These are phyloP conservation scores for Brassica rapa DNA, from an alignment of 345 rosid genomes.

Conservation along the genomic window DNA sequence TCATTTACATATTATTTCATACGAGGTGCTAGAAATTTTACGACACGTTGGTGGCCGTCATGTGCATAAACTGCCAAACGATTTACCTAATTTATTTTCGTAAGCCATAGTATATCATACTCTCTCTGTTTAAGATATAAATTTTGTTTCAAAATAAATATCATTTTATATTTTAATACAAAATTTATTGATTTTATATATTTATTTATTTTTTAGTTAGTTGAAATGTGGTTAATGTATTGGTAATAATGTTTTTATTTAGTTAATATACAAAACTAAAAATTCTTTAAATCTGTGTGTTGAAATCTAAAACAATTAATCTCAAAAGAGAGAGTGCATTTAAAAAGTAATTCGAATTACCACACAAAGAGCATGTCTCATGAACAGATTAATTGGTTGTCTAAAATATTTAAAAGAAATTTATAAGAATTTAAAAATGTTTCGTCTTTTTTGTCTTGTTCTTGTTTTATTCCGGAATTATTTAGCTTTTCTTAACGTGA, in stretches of 20 bases:
- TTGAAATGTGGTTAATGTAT: too few relatives aligned
- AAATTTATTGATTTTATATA: too few relatives aligned
- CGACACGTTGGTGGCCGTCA: constrained; percentile 30
- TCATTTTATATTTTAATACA: too few relatives aligned
- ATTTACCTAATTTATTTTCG: constrained; percentile 12
- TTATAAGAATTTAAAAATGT: constrained; percentile 25
- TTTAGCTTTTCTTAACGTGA: constrained; percentile 56
- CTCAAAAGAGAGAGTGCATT: background rate
- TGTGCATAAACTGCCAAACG: constrained; percentile 21
- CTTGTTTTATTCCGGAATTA: constrained; percentile 68
- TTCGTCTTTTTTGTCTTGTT: constrained; percentile 63
- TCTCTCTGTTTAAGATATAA: too few relatives aligned
- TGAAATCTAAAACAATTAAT: too few relatives aligned
- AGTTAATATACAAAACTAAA: too few relatives aligned
- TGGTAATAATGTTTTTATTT: too few relatives aligned
- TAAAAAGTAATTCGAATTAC: constrained; percentile 3
- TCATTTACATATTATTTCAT: background rate
- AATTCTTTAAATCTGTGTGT: too few relatives aligned
- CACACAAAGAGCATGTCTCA: constrained; percentile 10
- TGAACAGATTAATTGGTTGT: constrained; percentile 9
- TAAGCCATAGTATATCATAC: background rate
- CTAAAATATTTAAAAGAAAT: background rate
- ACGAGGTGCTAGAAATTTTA: constrained; percentile 11
- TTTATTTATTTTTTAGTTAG: too few relatives aligned
- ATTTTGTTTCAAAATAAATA: too few relatives aligned